phyloP scores from a whole-genome alignment of 441 rosid genomes.

The Erysimum cheiri region DNA sequence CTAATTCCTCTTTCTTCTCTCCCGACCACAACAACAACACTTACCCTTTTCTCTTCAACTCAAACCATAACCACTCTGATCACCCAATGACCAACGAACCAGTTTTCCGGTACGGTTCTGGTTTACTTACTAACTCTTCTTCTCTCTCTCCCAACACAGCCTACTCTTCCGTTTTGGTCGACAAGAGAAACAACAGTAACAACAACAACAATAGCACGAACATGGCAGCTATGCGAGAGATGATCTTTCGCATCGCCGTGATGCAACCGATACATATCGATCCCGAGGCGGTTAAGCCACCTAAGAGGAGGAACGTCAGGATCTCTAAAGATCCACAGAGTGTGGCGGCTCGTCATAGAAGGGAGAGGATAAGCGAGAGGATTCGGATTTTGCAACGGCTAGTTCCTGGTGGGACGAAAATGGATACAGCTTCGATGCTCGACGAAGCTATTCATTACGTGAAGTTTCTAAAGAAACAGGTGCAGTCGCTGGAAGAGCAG shows the following conservation, averaged over 20 bases:
- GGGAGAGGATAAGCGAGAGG: conserved; percentile 90
- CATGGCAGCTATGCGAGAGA: conserved; percentile 85
- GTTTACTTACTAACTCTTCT: conserved; percentile 43
- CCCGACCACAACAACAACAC: conserved; percentile 38
- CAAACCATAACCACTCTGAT: conserved; percentile 47
- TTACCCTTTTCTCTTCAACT: conserved; percentile 43
- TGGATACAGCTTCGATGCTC: conserved; percentile 96
- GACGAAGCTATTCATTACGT: conserved; percentile 95
- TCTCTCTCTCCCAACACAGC: conserved; percentile 45
- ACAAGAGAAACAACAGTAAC: conserved; percentile 59
- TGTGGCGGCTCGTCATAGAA: conserved; percentile 85
- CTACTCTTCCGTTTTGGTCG: conserved; percentile 40
- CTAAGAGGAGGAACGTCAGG: conserved; percentile 83
- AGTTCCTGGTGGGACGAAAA: conserved; percentile 96
- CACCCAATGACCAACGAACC: conserved; percentile 46
- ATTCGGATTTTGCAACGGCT: conserved; percentile 88
- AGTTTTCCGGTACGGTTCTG: conserved; percentile 35
- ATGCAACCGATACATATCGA: conserved; percentile 96
- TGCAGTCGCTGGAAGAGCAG: conserved; percentile 69
- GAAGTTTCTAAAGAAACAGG: conserved; percentile 87
- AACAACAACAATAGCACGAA: conserved; percentile 26
- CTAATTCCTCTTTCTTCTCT: conserved; percentile 32
- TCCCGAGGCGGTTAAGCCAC: conserved; percentile 86
- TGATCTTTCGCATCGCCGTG: conserved; percentile 85
- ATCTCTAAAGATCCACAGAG: conserved; percentile 97